Evolutionary conservation across 2,329 filamentous ascomycete species (phyloP).

Genomic region (Diplocarpon mali): DNA sequence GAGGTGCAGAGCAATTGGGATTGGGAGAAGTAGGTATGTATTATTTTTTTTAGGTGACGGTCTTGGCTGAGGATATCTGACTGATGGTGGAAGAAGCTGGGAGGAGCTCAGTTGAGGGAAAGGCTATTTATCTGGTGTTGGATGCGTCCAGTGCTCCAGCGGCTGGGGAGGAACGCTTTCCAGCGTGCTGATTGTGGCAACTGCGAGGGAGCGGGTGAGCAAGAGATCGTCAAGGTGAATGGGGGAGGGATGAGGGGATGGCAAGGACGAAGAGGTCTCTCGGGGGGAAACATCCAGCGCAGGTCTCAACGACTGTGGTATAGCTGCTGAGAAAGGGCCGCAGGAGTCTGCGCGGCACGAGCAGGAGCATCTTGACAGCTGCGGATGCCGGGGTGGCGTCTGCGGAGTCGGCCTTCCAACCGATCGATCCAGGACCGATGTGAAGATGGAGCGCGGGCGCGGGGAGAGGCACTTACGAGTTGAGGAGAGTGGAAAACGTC

Average conservation of each 20-base stretch:
- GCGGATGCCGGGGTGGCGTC: no score
- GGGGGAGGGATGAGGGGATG: conserved; percentile 13
- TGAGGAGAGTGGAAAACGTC: conserved; percentile 97
- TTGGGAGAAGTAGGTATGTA: no score
- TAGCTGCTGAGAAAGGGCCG: no score
- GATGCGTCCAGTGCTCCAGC: conserved; percentile 67
- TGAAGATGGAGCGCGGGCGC: no score
- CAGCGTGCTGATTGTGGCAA: conserved; percentile 39
- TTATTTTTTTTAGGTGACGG: conserved; percentile 5
- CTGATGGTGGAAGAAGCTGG: neutral
- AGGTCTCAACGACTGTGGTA: no score
- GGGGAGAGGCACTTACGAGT: conserved; percentile 57
- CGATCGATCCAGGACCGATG: no score
- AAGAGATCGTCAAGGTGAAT: no score
- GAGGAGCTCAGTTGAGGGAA: conserved; percentile 19
- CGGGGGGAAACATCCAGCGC: no score
- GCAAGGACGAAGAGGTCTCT: no score
- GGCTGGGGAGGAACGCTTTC: conserved; percentile 55
- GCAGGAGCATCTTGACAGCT: no score
- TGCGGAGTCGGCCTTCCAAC: no score
- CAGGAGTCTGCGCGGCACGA: no score
- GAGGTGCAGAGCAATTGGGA: neutral
- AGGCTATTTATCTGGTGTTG: conserved; percentile 41
- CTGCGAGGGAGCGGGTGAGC: conserved; percentile 88
- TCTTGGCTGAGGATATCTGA: conserved; percentile 7